phyloP scores from a whole-genome alignment of 1,284 basidiomycete species.

The Trametes polyzona region DNA sequence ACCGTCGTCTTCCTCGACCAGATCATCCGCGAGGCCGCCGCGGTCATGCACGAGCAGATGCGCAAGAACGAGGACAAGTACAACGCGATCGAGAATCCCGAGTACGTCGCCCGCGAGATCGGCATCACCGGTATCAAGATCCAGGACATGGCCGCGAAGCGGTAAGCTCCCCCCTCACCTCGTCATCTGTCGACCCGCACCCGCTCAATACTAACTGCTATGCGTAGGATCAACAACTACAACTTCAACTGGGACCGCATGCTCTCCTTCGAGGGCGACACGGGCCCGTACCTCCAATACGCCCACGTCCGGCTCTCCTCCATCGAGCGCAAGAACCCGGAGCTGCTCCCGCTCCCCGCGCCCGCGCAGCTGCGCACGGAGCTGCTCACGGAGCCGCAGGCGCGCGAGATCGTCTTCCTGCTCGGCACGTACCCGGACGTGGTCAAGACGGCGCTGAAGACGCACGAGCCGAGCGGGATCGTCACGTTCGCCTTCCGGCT shows the following conservation, averaged over 20 bases:
- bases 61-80: slow-evolving; percentile 94
- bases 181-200: background rate
- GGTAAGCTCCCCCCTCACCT: slow-evolving; percentile 13
- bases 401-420: slow-evolving; percentile 87
- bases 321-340: slow-evolving; percentile 92
- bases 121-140: slow-evolving; percentile 98
- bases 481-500: slow-evolving; percentile 82
- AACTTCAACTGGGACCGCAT: slow-evolving; percentile 95
- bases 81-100: slow-evolving; percentile 86
- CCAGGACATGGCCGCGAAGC: slow-evolving; percentile 83
- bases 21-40: slow-evolving; percentile 90
- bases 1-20: slow-evolving; percentile 97
- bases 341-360: slow-evolving; percentile 79
- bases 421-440: slow-evolving; percentile 92
- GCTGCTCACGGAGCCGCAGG: slow-evolving; percentile 72
- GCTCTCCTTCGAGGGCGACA: slow-evolving; percentile 97
- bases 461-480: slow-evolving; percentile 89
- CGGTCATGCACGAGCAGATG: slow-evolving; percentile 98
- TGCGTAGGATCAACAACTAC: slow-evolving; percentile 91
- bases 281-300: slow-evolving; percentile 95
- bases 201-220: background rate
- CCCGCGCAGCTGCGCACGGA: slow-evolving; percentile 72
- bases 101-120: slow-evolving; percentile 81
- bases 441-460: slow-evolving; percentile 83
- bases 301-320: slow-evolving; percentile 95